Evolutionary conservation across 2,329 filamentous ascomycete genomes (phyloP), one percentile per base, ranked within the genome.

Genomic region (Sporothrix euskadiensis): DNA sequence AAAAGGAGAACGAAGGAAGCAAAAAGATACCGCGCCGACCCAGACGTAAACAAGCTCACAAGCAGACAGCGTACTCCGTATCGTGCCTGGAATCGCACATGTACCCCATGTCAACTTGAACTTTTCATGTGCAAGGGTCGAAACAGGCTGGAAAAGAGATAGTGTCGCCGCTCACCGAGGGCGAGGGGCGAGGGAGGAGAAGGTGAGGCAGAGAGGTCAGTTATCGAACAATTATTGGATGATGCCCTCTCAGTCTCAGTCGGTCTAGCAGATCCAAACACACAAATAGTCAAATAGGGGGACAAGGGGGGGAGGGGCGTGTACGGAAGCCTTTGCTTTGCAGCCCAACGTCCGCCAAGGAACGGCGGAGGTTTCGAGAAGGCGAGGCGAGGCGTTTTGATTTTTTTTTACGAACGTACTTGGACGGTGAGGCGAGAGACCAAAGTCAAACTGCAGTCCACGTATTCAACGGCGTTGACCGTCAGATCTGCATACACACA

Each of bases 151-250:
- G n/a, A 16, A 30, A 4, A 35, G 22, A 57, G 8, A 44, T 44
- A 19, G 61, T 52, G 26, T 52, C 44, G 44, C 65, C 26, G 65
- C 16, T 52, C 65, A 68, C 65, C 65, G 65, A 49, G 61, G 61
- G 61, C 65, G 65, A 49, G 61, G 61, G 61, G 22, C 61, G 26
- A 56, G 8, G 22, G 26, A 52, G 47, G 47, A 26, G 10, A 56
- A 56, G 52, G 52, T 56, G n/a, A 30, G n/a, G 39, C n/a, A 47
- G 63, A 49, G 3, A 32, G 19, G 12, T n/a, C n/a, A 30, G 22
- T 66, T 49, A 14, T 35, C 26, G 65, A 68, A 68, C 44, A 19
- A 8, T 8, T 1, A 68, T 35, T 68, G 65, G 66, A 16, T 32
- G 10, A 16, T 9, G 49, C 39, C 10, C 10, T 47, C 26, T 69